Evolutionary conservation across 257 asterid species (phyloP).

Genomic region (Solanum verrucosum): DNA sequence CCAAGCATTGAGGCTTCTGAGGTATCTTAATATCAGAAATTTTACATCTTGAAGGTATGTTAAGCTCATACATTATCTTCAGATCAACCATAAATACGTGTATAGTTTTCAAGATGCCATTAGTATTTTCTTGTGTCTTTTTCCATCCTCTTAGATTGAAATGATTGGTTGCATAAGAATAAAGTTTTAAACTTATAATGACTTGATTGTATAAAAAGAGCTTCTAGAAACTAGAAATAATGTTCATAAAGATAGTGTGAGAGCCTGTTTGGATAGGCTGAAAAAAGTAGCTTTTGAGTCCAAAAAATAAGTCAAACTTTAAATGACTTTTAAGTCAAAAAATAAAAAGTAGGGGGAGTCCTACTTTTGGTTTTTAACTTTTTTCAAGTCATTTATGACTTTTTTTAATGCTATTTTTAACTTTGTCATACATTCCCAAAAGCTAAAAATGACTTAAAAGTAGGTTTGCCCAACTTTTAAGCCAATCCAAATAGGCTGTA

Average conservation of each 20-base stretch:
- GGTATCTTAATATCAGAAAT: slow-evolving; percentile 32
- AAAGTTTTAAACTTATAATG: background rate
- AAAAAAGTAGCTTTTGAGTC: too few relatives aligned
- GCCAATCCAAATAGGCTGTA: background rate
- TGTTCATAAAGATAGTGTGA: background rate
- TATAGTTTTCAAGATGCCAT: background rate
- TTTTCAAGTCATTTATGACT: too few relatives aligned
- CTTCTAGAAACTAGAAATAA: background rate
- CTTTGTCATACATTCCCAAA: background rate
- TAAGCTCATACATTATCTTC: background rate
- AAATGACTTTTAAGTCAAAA: too few relatives aligned
- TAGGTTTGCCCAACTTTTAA: background rate
- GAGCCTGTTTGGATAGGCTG: too few relatives aligned
- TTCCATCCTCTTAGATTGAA: background rate
- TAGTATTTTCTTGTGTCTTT: background rate
- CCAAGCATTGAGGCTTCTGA: slow-evolving; percentile 69
- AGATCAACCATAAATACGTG: background rate
- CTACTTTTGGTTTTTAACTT: too few relatives aligned
- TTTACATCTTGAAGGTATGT: slow-evolving; percentile 18
- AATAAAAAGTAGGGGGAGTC: too few relatives aligned
- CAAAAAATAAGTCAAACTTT: too few relatives aligned
- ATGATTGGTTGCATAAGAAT: background rate
- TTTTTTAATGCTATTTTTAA: background rate
- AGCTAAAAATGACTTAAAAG: background rate
- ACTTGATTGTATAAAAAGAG: background rate